Percentiles rank a stretch among this genome's conserved stretches.
phyloP scores from a whole-genome alignment of 176 grass and related monocot genomes.

The Oryza longistaminata region DNA sequence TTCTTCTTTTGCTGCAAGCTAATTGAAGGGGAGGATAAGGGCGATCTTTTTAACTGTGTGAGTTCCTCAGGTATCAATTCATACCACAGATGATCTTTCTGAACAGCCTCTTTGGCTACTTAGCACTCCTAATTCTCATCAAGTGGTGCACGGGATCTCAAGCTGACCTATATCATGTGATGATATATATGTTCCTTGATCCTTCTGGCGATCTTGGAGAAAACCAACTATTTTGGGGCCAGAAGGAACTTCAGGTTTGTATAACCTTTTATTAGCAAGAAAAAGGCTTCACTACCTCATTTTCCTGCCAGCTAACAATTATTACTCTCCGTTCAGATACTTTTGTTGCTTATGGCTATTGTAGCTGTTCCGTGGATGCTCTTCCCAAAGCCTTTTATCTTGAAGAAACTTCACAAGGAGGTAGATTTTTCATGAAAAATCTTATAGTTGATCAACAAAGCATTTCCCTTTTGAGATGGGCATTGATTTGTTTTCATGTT shows the following conservation, averaged over 20 bases:
- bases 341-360: conserved; percentile 80
- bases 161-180: conserved; percentile 98
- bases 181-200: conserved; percentile 99
- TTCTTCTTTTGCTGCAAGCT: conserved; percentile 1
- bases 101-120: conserved; percentile 98
- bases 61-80: conserved; percentile 85
- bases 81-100: conserved; percentile 96
- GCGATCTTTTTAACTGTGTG: conserved; percentile 31
- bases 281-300: conserved; percentile 31
- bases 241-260: conserved; percentile 93
- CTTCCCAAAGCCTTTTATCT: conserved; percentile 92
- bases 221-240: conserved; percentile 97
- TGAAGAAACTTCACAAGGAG: conserved; percentile 91
- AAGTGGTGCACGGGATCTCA: conserved; percentile 97
- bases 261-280: conserved; percentile 37
- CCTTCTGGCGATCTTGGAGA: conserved; percentile 91
- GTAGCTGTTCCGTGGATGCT: conserved; percentile 99
- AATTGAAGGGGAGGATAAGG: not conserved
- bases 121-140: conserved; percentile 88
- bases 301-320: conserved; percentile 23
- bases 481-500: not conserved
- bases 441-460: not conserved
- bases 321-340: conserved; percentile 59
- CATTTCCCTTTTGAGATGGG: not conserved
- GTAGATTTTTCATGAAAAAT: conserved; percentile 47